These are phyloP conservation scores for Colletotrichum plurivorum DNA, from an alignment of 2,329 filamentous ascomycete genomes.

Conservation along the genomic window DNA sequence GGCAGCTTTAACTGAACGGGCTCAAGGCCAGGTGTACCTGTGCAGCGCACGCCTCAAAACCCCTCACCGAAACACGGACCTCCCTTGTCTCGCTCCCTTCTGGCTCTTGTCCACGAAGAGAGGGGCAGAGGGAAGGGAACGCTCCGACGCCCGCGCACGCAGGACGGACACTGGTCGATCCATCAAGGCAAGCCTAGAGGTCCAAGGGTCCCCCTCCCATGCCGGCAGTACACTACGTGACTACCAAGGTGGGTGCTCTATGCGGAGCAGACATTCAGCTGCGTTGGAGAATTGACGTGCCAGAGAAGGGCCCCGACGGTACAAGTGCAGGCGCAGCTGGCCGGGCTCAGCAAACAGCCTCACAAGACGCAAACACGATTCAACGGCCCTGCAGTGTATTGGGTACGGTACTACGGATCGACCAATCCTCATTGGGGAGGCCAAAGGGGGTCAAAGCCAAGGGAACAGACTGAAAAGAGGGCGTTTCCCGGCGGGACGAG, in stretches of 20 bases:
- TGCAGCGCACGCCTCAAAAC: conserved; percentile 8
- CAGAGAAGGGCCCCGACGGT: neutral
- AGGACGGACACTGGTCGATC: neutral
- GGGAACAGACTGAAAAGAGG: neutral
- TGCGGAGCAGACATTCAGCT: conserved; percentile 14
- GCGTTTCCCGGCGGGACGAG: conserved; percentile 10
- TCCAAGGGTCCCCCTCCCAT: conserved; percentile 21
- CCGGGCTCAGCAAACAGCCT: too few species aligned
- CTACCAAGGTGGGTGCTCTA: conserved; percentile 13
- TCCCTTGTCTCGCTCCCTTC: conserved; percentile 4
- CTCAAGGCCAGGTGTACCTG: neutral
- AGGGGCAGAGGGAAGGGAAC: conserved; percentile 1
- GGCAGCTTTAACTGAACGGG: neutral
- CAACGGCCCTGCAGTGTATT: conserved; percentile 7
- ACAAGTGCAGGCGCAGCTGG: too few species aligned
- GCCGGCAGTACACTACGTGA: conserved; percentile 22
- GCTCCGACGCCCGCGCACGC: neutral
- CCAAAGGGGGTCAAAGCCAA: neutral
- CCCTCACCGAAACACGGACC: conserved; percentile 33
- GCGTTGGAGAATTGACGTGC: conserved; percentile 16
- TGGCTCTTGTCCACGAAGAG: neutral
- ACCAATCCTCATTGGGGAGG: neutral
- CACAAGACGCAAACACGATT: conserved; percentile 1
- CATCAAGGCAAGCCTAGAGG: conserved; percentile 6
- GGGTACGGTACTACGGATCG: neutral